These are phyloP conservation scores for Pleurotus salmoneostramineus DNA, from an alignment of 768 basidiomycete species.

Conservation along the genomic window DNA sequence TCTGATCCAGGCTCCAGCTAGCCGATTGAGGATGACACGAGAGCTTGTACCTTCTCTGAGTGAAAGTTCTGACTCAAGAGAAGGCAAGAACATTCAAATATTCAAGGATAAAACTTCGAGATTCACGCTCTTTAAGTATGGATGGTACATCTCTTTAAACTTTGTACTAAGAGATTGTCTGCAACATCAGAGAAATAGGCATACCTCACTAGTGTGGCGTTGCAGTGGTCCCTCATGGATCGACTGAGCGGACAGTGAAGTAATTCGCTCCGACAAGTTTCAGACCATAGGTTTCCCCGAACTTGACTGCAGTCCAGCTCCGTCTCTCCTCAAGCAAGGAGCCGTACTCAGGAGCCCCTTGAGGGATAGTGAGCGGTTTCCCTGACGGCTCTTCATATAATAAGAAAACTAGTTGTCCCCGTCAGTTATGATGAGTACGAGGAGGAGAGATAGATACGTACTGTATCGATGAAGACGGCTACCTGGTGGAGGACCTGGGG, in stretches of 20 bases:
- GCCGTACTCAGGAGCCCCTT: constrained; percentile 41
- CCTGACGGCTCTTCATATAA: constrained; percentile 55
- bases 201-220: too few relatives aligned
- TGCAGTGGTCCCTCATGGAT: too few relatives aligned
- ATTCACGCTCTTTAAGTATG: too few relatives aligned
- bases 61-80: too few relatives aligned
- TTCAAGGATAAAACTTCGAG: too few relatives aligned
- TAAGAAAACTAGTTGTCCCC: constrained; percentile 39
- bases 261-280: constrained; percentile 59
- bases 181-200: too few relatives aligned
- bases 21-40: too few relatives aligned
- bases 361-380: constrained; percentile 33
- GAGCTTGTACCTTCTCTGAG: too few relatives aligned
- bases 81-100: too few relatives aligned
- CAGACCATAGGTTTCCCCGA: constrained; percentile 47
- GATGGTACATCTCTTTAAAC: too few relatives aligned
- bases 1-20: too few relatives aligned
- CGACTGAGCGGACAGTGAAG: constrained; percentile 37
- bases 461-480: constrained; percentile 58
- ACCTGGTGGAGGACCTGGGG: constrained; percentile 50
- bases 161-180: too few relatives aligned
- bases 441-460: constrained; percentile 17
- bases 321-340: constrained; percentile 39
- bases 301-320: constrained; percentile 52
- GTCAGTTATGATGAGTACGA: background rate